Evolutionary conservation across 768 basidiomycete species (phyloP).

Genomic region (Lyophyllum decastes): DNA sequence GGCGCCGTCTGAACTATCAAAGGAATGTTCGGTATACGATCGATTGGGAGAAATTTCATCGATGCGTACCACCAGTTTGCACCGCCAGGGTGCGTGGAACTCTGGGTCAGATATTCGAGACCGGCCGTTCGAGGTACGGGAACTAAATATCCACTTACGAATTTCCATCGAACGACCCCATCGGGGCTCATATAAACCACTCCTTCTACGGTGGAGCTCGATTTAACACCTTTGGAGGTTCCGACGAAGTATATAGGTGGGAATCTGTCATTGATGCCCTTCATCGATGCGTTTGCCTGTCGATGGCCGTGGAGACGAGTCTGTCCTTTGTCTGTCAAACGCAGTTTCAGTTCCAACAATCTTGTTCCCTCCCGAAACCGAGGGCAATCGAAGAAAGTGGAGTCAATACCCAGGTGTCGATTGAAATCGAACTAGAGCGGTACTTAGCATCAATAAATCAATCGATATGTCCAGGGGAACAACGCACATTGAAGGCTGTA

Average conservation of each 20-base stretch:
- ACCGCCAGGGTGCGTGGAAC: conserved; percentile 50
- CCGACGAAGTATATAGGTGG: conserved; percentile 52
- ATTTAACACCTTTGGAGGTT: conserved; percentile 39
- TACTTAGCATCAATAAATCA: conserved; percentile 26
- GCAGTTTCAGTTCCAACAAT: conserved; percentile 58
- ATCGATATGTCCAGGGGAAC: neutral
- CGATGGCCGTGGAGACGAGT: conserved; percentile 26
- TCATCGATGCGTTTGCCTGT: neutral
- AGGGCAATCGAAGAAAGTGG: conserved; percentile 53
- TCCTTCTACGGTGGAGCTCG: conserved; percentile 49
- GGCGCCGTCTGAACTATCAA: conserved; percentile 60
- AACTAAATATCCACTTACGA: conserved; percentile 45
- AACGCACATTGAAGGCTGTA: conserved; percentile 51
- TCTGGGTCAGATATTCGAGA: conserved; percentile 32
- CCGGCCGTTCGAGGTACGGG: neutral
- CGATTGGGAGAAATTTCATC: neutral
- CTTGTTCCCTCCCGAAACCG: conserved; percentile 67
- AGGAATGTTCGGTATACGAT: neutral
- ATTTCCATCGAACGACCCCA: conserved; percentile 53
- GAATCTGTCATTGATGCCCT: conserved; percentile 26
- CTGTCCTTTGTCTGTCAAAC: conserved; percentile 36
- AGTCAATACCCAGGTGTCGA: conserved; percentile 38
- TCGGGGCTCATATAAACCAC: conserved; percentile 49
- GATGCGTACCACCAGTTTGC: conserved; percentile 34
- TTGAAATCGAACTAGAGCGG: conserved; percentile 23